These are phyloP conservation scores for Arabidopsis suecica DNA, from an alignment of 345 rosid species.

Conservation along the genomic window DNA sequence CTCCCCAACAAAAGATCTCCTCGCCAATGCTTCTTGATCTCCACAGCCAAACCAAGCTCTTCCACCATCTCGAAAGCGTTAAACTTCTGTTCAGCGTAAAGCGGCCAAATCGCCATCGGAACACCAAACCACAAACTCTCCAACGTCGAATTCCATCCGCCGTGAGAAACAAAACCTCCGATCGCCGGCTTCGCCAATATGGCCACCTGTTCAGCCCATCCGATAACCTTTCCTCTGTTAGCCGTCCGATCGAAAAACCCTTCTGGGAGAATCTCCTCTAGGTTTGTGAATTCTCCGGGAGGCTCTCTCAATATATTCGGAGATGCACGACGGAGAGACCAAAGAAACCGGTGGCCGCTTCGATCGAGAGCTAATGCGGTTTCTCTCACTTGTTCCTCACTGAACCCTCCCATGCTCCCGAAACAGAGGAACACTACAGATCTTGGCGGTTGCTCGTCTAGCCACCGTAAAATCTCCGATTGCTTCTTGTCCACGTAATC, in stretches of 20 bases:
- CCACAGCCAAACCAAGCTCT: constrained; percentile 54
- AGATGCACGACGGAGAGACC: constrained; percentile 53
- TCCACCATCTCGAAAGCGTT: constrained; percentile 55
- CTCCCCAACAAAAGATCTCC: neutral
- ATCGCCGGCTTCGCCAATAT: constrained; percentile 50
- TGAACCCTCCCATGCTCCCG: constrained; percentile 66
- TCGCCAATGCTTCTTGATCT: constrained; percentile 46
- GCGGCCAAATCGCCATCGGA: constrained; percentile 59
- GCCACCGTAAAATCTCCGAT: constrained; percentile 51
- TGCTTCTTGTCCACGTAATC: neutral
- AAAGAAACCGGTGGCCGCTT: constrained; percentile 52
- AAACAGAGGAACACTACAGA: constrained; percentile 70
- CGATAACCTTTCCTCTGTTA: constrained; percentile 46
- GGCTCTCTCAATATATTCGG: neutral
- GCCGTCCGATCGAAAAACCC: constrained; percentile 53
- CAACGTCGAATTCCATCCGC: constrained; percentile 66
- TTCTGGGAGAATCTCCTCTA: constrained; percentile 43
- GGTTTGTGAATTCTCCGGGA: constrained; percentile 37
- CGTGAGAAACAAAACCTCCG: constrained; percentile 60
- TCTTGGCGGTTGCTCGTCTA: constrained; percentile 52
- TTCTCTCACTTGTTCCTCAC: constrained; percentile 51
- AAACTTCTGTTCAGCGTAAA: constrained; percentile 55
- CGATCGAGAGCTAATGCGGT: constrained; percentile 51
- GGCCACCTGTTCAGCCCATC: constrained; percentile 63
- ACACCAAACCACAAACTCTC: constrained; percentile 68